Base-by-base conservation (phyloP, 495 filamentous ascomycete species). In the Cercophora sp. region DNA sequence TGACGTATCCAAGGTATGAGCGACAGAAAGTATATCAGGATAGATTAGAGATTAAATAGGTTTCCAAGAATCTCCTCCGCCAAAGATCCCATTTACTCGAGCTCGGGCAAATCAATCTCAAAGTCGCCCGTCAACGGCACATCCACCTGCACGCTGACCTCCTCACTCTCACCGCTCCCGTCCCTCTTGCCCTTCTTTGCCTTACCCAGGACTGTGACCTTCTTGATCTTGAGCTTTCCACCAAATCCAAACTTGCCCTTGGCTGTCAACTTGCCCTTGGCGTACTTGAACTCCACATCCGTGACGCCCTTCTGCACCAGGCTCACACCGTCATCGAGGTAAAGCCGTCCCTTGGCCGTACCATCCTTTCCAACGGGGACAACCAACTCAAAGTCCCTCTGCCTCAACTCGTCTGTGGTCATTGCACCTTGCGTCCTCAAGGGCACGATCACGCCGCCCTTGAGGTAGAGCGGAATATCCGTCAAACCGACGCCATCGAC, bases 391-490 rank as follows among this genome's bases (percentile, higher is more conserved):
- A 92, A 91, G 39, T 82, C 73, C 52, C 82, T 66, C 29, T 72
- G 70, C 22, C 89, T 77, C 19, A 92, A 63, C 53, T 81, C 82
- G 3, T 74, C 70, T 2, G 88, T 93, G 2, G 88, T 94, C 56
- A 80, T 86, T 1, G 80, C 84, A 39, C 74, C 74, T 11, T 70
- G 67, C 0, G 71, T 64, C 6, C 89, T 79, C 51, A 61, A 27
- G 6, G 89, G 86, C 23, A 91, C 55, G 55, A 94, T 80, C 20
- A 65, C 72, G 3, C 89, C 87, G 1, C 86, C 85, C 29, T 80
- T 75, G 55, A 89, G 78, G 65, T 86, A 83, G n/a, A 93, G 71
- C 6, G 89, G 88, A 55, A 94, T 89, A 36, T 80, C 72, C 11
- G 81, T 80, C 64, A 80, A 79, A 22, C 57, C 71, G 40, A 87